Evolutionary conservation across 768 basidiomycete species (phyloP), one percentile per base, ranked within the genome.

Genomic region (Rhizopogon rudus): DNA sequence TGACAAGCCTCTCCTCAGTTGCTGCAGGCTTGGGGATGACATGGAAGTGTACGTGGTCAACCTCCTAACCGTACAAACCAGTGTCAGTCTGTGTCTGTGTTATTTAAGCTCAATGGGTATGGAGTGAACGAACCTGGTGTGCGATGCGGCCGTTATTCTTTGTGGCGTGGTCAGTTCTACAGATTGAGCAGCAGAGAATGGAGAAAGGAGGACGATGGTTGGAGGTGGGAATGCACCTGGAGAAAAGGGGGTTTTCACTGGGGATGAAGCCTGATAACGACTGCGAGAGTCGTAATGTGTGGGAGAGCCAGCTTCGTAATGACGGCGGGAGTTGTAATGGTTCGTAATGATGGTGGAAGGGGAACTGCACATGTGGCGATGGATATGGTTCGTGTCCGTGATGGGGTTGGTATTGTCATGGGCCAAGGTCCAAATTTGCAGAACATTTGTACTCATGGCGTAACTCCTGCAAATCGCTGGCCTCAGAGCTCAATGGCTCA

Each of bases 31-130:
- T 98, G 3, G 95, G 94, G 58, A 98, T 95, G 61, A 98, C 79
- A 64, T 98, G 93, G 73, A 93, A 93, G 68, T 96, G 93, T 12
- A 93, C 92, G 63, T 96, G 93, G 53, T 85, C 81, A 28, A 96
- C 92, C 51, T 81, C 75, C 84, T 87, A 59, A 31, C 49, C 13
- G 20, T 25, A 33, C 4, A 33, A 48, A 33, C 13, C 31, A 35
- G 13, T 46, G 7, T 43, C 40, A 41, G 25, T 22, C 17, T 14
- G 20, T 20, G 20, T 20, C 20, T 20, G 17, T 35, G 7, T 3
- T 43, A 16, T 48, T 1, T 20, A 51, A 35, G 25, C 9, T 7
- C 13, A 22, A 51, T 37, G 35, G 35, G 7, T 12, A 22, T 33
- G 46, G 33, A 20, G 44, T 29, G 28, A 25, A 60, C 62, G 40